Conservation (phyloP, 208 protist species). For the Acanthamoeba healyi region DNA sequence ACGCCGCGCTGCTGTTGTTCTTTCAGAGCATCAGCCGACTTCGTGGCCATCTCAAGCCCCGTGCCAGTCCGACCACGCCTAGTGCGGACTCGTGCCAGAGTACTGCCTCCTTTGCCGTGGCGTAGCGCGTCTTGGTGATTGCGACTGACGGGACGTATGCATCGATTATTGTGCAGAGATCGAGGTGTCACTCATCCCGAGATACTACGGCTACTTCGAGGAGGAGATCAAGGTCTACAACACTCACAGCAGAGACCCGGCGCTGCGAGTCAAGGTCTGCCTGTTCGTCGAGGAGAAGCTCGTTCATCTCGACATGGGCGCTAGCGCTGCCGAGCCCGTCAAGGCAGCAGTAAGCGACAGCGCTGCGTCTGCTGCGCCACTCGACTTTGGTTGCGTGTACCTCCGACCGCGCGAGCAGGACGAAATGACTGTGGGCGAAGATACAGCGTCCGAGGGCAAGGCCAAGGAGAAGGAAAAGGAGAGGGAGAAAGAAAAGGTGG, state of each 20-base stretch:
- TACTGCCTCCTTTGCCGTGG: no score
- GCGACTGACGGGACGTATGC: no score
- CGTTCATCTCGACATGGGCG: neutral
- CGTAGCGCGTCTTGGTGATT: no score
- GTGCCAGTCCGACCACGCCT: neutral
- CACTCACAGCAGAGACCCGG: constrained; percentile 46
- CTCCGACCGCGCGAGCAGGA: neutral
- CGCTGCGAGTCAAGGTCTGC: neutral
- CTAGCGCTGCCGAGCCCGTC: no score
- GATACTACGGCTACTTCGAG: constrained; percentile 78
- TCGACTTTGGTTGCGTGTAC: constrained; percentile 11
- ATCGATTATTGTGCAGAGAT: no score
- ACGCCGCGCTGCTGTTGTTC: no score
- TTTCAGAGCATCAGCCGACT: neutral
- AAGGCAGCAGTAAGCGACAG: no score
- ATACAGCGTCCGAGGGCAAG: no score
- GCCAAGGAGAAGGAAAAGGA: neutral
- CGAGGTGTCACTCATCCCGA: neutral
- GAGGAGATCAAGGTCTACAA: constrained; percentile 77
- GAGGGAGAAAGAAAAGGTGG: no score
- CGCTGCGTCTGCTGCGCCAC: neutral
- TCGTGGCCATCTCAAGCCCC: constrained; percentile 5
- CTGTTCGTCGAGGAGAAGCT: constrained; percentile 47
- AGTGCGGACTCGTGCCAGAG: neutral
- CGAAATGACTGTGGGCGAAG: no score